Evolutionary conservation across 192 early-diverging fungal genomes (phyloP).

Genomic region (Gryganskiella cystojenkinii): DNA sequence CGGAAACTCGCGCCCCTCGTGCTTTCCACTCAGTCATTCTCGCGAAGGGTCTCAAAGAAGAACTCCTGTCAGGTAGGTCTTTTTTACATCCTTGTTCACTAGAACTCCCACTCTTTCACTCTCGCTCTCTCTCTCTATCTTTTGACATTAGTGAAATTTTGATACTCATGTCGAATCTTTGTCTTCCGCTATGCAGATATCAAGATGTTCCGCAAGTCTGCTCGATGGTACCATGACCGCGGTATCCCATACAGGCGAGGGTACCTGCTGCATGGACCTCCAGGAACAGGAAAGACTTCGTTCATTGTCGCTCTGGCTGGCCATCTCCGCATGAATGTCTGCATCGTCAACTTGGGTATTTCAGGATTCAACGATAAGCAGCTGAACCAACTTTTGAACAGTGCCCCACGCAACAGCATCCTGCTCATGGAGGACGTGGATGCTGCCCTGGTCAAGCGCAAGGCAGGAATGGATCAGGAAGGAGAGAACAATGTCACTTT

Average conservation of each 20-base stretch:
- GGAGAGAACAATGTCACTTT: constrained; percentile 51
- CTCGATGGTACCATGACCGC: constrained; percentile 58
- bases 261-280: constrained; percentile 62
- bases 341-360: constrained; percentile 59
- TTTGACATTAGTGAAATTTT: no score
- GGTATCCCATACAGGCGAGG: constrained; percentile 66
- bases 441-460: constrained; percentile 25
- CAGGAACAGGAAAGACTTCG: constrained; percentile 66
- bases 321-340: constrained; percentile 60
- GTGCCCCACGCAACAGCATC: constrained; percentile 57
- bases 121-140: no score
- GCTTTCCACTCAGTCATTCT: constrained; percentile 59
- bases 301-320: constrained; percentile 65
- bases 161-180: no score
- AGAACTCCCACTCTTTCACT: no score
- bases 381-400: constrained; percentile 52
- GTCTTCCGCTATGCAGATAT: constrained; percentile 51
- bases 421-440: constrained; percentile 68
- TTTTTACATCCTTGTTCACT: no score
- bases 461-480: constrained; percentile 38
- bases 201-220: constrained; percentile 51
- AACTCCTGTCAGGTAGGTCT: constrained; percentile 42
- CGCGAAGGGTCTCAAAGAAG: constrained; percentile 59
- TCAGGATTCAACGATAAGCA: constrained; percentile 56
- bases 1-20: constrained; percentile 47